phyloP scores from a whole-genome alignment of 2,329 filamentous ascomycete species.

The Plectosphaerella cucumerina region DNA sequence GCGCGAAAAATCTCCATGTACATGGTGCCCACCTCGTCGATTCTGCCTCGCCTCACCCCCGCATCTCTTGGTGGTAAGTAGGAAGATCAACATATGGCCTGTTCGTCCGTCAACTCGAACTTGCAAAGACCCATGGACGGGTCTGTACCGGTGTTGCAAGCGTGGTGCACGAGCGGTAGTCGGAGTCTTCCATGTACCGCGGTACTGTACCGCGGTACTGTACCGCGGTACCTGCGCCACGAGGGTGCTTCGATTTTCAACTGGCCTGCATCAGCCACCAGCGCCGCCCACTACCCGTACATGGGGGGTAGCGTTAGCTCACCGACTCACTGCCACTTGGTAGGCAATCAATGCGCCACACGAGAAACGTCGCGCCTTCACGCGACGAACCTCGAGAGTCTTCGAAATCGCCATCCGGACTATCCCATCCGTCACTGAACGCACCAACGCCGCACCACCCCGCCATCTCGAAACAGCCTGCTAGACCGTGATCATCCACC shows the following conservation, averaged over 20 bases:
- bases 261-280: background rate
- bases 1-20: background rate
- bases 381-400: background rate
- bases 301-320: background rate
- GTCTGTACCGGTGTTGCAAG: too few species aligned
- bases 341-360: slow-evolving; percentile 2
- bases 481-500: too few species aligned
- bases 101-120: too few species aligned
- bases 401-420: background rate
- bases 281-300: background rate
- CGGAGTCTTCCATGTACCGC: too few species aligned
- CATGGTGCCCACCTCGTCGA: too few species aligned
- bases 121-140: too few species aligned
- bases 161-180: too few species aligned
- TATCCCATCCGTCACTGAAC: background rate
- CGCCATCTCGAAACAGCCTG: background rate
- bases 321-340: background rate
- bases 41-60: too few species aligned
- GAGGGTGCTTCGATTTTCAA: background rate
- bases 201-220: too few species aligned
- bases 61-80: too few species aligned
- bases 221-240: too few species aligned
- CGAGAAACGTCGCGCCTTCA: slow-evolving; percentile 3
- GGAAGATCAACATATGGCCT: too few species aligned
- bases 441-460: background rate